These are phyloP conservation scores for Micractinium conductrix DNA, from an alignment of 139 green algal genomes.

Conservation along the genomic window DNA sequence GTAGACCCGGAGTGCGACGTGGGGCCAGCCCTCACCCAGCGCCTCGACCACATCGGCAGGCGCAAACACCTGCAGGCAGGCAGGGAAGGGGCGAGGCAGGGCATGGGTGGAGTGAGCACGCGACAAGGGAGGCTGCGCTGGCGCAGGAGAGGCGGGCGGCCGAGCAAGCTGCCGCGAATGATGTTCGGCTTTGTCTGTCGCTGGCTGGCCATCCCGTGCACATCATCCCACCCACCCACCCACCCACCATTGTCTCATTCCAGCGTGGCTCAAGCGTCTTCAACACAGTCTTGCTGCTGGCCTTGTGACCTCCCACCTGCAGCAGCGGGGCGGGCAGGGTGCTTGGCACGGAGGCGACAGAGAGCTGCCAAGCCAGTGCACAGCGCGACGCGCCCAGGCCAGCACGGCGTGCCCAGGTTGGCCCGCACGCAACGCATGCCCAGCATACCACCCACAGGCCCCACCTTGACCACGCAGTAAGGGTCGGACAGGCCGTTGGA, in stretches of 20 bases:
- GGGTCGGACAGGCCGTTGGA: slow-evolving; percentile 42
- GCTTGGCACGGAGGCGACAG: not conserved
- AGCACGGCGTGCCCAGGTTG: not conserved
- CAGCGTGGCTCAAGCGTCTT: slow-evolving; percentile 46
- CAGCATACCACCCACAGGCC: not conserved
- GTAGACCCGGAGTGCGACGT: slow-evolving; percentile 32
- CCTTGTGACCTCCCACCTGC: slow-evolving; percentile 15
- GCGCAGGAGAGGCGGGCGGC: no score
- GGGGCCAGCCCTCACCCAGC: not conserved
- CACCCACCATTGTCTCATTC: no score
- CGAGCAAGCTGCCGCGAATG: no score
- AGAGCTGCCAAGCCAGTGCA: not conserved
- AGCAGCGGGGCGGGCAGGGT: not conserved
- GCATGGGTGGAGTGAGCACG: no score
- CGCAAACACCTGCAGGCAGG: slow-evolving; percentile 28
- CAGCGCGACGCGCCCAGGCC: not conserved
- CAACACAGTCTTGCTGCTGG: slow-evolving; percentile 29
- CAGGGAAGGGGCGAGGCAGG: no score
- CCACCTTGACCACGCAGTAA: slow-evolving; percentile 42
- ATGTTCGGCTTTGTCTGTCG: no score
- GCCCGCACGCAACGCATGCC: no score
- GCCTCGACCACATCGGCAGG: not conserved
- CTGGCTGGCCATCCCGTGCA: no score
- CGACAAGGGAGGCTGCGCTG: no score
- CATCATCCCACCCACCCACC: no score